Evolutionary conservation across 768 basidiomycete genomes (phyloP).

Genomic region (Astraeus odoratus): DNA sequence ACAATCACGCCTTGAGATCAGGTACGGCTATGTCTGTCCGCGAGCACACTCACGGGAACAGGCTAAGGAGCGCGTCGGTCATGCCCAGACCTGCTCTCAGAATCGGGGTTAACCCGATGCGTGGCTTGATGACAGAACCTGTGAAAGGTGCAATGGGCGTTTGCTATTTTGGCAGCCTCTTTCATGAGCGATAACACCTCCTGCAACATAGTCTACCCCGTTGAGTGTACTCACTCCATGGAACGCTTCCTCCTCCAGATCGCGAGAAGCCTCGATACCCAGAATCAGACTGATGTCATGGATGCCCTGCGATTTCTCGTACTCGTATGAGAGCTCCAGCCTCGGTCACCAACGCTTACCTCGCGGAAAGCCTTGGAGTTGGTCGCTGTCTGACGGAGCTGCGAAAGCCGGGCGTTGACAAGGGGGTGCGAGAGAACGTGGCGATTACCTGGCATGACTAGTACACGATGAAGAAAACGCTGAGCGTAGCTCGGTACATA

Average conservation of each 20-base stretch:
- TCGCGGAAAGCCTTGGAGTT: constrained; percentile 73
- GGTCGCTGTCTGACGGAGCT: constrained; percentile 55
- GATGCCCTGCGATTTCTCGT: constrained; percentile 46
- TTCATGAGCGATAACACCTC: neutral
- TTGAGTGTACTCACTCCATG: constrained; percentile 45
- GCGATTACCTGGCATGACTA: constrained; percentile 31
- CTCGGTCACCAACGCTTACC: constrained; percentile 31
- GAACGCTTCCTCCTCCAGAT: constrained; percentile 56
- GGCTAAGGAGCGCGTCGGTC: constrained; percentile 77
- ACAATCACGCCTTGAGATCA: constrained; percentile 1
- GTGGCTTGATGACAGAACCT: constrained; percentile 67
- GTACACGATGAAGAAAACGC: neutral
- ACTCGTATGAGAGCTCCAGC: neutral
- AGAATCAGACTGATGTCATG: constrained; percentile 69
- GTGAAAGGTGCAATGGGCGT: constrained; percentile 77
- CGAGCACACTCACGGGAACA: constrained; percentile 66
- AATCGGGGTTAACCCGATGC: constrained; percentile 85
- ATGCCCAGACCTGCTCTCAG: constrained; percentile 91
- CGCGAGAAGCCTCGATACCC: constrained; percentile 76
- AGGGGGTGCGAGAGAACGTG: constrained; percentile 65
- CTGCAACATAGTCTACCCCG: neutral
- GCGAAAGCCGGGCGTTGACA: constrained; percentile 66
- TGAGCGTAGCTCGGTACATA: neutral
- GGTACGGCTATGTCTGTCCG: neutral
- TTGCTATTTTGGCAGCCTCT: constrained; percentile 34